Evolutionary conservation across 2,329 filamentous ascomycete genomes (phyloP), one percentile per base, ranked within the genome.

Genomic region (Pyrenophora teres): DNA sequence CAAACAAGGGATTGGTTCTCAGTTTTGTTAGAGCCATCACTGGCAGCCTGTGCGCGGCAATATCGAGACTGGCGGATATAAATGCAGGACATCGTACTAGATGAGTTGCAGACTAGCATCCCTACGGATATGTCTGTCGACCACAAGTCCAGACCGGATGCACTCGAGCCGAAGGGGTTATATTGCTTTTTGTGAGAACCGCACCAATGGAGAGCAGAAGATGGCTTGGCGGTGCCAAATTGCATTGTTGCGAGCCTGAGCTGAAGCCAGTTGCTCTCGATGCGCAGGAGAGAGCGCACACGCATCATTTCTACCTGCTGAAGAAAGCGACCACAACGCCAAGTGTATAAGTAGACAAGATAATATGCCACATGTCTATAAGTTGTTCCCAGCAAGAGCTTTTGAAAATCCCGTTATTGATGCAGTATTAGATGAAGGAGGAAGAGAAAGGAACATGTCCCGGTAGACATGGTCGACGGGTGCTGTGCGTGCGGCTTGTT

Each of bases 261-360:
- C 54, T 57, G 65, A 61, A 61, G 56, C 47, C 44, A 27, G 49
- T 37, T 30, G 36, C 52, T 52, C 59, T 59, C 52, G 45, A 21
- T 50, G 51, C 62, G 54, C 59, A 57, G 47, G 54, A 61, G 56
- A 65, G 18, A 63, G 56, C 54, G 57, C 55, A 63, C 52, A 66
- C 67, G 68, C 67, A 67, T 65, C 57, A 49, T 62, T 62, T 70
- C 67, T 70, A 70, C 47, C 57, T 59, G 54, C 62, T 46, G 56
- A 60, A 64, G 52, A 25, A 25, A 70, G 61, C 64, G 59, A 61
- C 68, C 67, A 68, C 64, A 63, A 72, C 67, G 68, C 69, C 68
- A 50, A 52, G 43, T 45, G 38, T 49, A 53, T 40, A 53, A 53
- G 42, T 39, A 53, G 52, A 57, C 37, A 58, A 53, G 42, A 63